Conservation (phyloP, 305 asterid genomes). For the Fraxinus sp. region DNA sequence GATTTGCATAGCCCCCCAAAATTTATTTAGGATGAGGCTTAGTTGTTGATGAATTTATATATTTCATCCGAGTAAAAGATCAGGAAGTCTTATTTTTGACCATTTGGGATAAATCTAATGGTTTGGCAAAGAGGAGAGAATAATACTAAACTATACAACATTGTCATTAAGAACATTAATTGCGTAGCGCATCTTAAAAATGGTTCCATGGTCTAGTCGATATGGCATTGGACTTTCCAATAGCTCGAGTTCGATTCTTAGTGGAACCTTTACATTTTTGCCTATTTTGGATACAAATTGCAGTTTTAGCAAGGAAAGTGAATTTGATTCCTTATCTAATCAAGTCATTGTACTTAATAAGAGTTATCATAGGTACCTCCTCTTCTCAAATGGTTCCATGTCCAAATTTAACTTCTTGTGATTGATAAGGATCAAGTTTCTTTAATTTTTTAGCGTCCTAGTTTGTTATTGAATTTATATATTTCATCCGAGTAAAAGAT, state of each 20-base stretch:
- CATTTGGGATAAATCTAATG: background rate
- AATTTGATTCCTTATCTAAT: background rate
- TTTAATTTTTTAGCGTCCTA: background rate
- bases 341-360: background rate
- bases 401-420: background rate
- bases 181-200: background rate
- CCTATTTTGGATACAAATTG: background rate
- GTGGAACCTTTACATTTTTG: background rate
- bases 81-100: background rate
- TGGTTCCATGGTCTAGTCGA: background rate
- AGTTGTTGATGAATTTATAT: background rate
- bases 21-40: background rate
- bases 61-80: background rate
- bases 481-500: background rate
- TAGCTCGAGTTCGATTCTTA: background rate
- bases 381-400: background rate
- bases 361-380: background rate
- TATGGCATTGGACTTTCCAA: background rate
- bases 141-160: background rate
- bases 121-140: background rate
- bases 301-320: background rate
- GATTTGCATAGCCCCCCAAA: background rate
- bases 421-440: background rate
- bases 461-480: background rate
- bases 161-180: background rate